Evolutionary conservation across 1,284 basidiomycete genomes (phyloP).

Genomic region (Gymnopus androsaceus): DNA sequence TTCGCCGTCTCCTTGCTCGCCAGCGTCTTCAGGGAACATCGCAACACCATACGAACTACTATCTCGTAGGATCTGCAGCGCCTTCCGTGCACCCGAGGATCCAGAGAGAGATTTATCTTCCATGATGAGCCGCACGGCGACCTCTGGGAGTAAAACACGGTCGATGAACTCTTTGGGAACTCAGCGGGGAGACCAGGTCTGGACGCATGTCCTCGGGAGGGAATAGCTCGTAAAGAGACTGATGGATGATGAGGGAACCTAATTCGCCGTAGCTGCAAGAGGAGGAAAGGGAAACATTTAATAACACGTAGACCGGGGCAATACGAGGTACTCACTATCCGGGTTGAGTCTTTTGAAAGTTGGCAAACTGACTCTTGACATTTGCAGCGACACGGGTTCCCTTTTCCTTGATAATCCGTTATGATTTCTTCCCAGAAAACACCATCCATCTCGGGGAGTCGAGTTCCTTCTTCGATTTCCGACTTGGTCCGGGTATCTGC

Average conservation of each 20-base stretch:
- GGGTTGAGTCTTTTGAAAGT: conserved; percentile 75
- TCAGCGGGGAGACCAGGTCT: conserved; percentile 57
- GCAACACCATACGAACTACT: conserved; percentile 75
- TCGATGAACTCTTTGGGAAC: conserved; percentile 72
- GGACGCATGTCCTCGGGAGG: conserved; percentile 60
- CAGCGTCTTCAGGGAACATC: conserved; percentile 70
- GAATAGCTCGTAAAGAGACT: conserved; percentile 73
- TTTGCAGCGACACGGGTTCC: conserved; percentile 67
- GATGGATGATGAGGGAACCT: conserved; percentile 75
- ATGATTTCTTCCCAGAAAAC: conserved; percentile 70
- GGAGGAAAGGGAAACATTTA: conserved; percentile 7
- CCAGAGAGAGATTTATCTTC: conserved; percentile 57
- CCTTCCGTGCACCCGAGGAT: conserved; percentile 38
- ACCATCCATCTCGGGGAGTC: conserved; percentile 41
- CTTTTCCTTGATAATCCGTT: conserved; percentile 58
- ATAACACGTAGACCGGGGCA: neutral
- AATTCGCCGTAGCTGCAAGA: conserved; percentile 72
- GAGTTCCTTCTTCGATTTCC: conserved; percentile 34
- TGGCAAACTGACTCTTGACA: conserved; percentile 70
- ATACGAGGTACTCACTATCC: conserved; percentile 66
- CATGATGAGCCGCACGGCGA: conserved; percentile 69
- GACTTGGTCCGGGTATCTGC: conserved; percentile 29
- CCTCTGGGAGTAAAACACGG: conserved; percentile 74
- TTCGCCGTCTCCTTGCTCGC: conserved; percentile 40
- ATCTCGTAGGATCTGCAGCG: conserved; percentile 61